Evolutionary conservation across 805 yeast genomes (phyloP).

Genomic region (Wickerhamiella bombiphila): DNA sequence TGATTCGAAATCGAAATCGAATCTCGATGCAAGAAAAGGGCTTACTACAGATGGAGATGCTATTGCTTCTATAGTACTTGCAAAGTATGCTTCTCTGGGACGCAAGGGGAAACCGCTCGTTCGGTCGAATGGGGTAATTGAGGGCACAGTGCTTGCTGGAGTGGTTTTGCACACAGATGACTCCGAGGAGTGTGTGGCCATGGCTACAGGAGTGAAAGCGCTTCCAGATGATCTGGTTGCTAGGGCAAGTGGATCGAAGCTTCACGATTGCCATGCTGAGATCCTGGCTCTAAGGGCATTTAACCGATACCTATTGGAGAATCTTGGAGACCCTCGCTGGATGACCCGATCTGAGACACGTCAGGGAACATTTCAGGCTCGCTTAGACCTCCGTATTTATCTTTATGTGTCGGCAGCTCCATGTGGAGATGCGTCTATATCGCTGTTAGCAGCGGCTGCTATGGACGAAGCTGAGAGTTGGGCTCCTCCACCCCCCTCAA

Average conservation of each 20-base stretch:
- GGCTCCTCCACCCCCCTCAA: conserved; percentile 7
- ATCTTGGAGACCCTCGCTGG: not conserved
- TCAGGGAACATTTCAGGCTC: too few species aligned
- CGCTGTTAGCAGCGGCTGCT: conserved; percentile 32
- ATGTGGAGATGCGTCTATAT: conserved; percentile 32
- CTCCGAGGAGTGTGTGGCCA: conserved; percentile 26
- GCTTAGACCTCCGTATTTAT: conserved; percentile 9
- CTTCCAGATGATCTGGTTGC: conserved; percentile 38
- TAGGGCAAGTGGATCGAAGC: conserved; percentile 39
- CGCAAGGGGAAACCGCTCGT: conserved; percentile 41
- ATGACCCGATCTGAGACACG: too few species aligned
- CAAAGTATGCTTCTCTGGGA: conserved; percentile 18
- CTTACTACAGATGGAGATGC: conserved; percentile 7
- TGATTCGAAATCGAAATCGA: too few species aligned
- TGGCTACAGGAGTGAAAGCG: conserved; percentile 77
- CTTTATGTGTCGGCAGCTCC: conserved; percentile 15
- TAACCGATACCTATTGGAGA: conserved; percentile 38
- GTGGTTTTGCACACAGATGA: conserved; percentile 30
- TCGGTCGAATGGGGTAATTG: conserved; percentile 50
- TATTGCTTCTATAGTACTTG: conserved; percentile 17
- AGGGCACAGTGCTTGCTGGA: conserved; percentile 79
- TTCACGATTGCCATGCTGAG: conserved; percentile 91
- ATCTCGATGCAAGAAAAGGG: too few species aligned
- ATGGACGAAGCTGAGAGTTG: conserved; percentile 9
- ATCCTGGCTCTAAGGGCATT: conserved; percentile 57